Base-by-base conservation (phyloP, 192 early-diverging fungal species). In the Piromyces finnis region DNA sequence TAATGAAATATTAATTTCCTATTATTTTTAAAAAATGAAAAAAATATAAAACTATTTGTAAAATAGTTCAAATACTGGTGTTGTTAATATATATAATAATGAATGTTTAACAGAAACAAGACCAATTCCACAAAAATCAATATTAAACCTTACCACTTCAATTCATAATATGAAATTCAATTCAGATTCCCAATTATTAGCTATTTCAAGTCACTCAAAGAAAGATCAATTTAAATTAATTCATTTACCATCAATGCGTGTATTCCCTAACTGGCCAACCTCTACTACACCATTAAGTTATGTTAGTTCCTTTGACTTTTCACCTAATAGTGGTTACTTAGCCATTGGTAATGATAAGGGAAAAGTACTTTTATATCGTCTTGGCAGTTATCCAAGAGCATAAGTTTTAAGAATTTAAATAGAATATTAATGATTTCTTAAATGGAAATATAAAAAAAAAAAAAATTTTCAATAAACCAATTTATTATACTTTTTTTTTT, bases 201-300 rank as follows among this genome's bases (percentile, higher is more conserved):
- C 88, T 15, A 91, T 99, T 22, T 88, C 93, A 12, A 93, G 92
- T 80, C 80, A 88, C 78, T 84, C 83, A 36, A 93, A 93, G 79
- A 90, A 92, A 82, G 93, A 95, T 82, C 89, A 94, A 78, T 85
- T 99, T 80, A 87, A 91, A 80, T 81, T 99, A 77, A 87, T 95
- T 12, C 95, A 99, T 86, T 82, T 94, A 78, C 94, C 94, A 12
- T 91, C 94, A 0, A 84, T 88, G 30, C 88, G 90, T 22, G 94
- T 97, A 51, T 96, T 95, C 86, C 81, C 88, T 79, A 99, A 99
- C 88, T 99, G 97, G 97, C 97, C 97, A n/a, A 94, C 94, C 0
- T 79, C 81, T 9, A 84, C 84, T 16, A 96, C 96, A 26, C 94
- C 94, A 22, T 86, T 99, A 30, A 90, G 93, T 16, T 91, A 94